Percentiles rank a stretch among this genome's conserved stretches.
These are phyloP conservation scores for Magnaporthiopsis incrustans DNA, from an alignment of 2,329 filamentous ascomycete genomes.

Conservation along the genomic window DNA sequence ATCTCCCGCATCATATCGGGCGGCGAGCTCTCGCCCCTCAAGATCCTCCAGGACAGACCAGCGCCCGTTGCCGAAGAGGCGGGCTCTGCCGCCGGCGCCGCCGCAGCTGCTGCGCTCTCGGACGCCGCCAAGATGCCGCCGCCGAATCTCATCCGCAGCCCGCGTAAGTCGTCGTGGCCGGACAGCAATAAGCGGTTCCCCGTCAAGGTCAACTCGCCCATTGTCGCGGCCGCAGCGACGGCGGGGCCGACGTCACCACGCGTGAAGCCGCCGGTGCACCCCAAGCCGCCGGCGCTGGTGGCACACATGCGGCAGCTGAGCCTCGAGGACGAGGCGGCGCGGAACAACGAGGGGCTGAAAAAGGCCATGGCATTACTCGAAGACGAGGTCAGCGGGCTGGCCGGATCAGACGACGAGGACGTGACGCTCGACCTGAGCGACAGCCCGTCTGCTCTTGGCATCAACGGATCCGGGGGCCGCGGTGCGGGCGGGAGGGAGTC, in stretches of 20 bases:
- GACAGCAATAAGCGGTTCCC: conserved; percentile 48
- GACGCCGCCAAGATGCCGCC: conserved; percentile 21
- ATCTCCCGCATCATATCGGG: conserved; percentile 50
- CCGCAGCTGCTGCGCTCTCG: conserved; percentile 12
- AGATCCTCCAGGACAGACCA: conserved; percentile 35
- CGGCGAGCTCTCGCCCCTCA: conserved; percentile 48
- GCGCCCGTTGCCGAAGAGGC: not conserved
- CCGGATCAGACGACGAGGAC: conserved; percentile 16
- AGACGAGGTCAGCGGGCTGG: conserved; percentile 33
- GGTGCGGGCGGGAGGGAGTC: conserved; percentile 20
- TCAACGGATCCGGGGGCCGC: not conserved
- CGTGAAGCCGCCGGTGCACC: conserved; percentile 13
- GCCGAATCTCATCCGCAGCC: conserved; percentile 29
- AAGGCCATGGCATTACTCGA: conserved; percentile 57
- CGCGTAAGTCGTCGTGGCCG: conserved; percentile 37
- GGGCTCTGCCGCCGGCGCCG: conserved; percentile 10
- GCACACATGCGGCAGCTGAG: conserved; percentile 25
- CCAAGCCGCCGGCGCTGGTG: conserved; percentile 9
- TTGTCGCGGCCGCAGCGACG: not conserved
- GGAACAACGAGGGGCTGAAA: conserved; percentile 47
- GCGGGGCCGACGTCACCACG: conserved; percentile 10
- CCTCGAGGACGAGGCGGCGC: conserved; percentile 42
- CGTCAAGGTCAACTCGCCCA: conserved; percentile 41
- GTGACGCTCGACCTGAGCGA: conserved; percentile 15
- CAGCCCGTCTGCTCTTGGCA: conserved; percentile 6